A percentile compares a stretch with the other conserved stretches of the same genome.
phyloP scores from a whole-genome alignment of 192 early-diverging fungal species.

The Dissophora ornata region DNA sequence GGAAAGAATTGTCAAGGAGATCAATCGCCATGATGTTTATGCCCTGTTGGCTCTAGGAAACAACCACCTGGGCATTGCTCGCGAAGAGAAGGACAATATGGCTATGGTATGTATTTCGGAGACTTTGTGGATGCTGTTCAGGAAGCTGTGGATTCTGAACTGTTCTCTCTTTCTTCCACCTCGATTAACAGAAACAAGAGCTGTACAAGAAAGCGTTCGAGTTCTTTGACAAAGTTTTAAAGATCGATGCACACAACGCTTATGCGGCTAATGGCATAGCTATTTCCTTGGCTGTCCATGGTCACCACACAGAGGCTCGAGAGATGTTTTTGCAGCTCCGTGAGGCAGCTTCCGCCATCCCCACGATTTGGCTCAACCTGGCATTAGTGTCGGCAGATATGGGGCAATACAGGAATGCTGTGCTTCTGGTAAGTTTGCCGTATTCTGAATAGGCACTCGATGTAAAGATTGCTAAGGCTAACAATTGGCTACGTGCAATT shows the following conservation, averaged over 20 bases:
- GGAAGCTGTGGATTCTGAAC: too few species aligned
- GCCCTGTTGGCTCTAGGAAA: constrained; percentile 86
- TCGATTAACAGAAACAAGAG: constrained; percentile 45
- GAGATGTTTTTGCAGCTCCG: constrained; percentile 59
- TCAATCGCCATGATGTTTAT: constrained; percentile 82
- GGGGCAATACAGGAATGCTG: constrained; percentile 79
- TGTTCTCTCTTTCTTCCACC: background rate
- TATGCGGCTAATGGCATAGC: constrained; percentile 90
- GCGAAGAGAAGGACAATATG: constrained; percentile 60
- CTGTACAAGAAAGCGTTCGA: constrained; percentile 79
- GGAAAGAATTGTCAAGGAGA: constrained; percentile 81
- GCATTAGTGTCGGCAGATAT: constrained; percentile 82
- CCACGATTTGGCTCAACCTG: constrained; percentile 75
- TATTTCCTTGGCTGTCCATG: constrained; percentile 77
- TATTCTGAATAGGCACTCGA: background rate
- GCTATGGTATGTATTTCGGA: constrained; percentile 23
- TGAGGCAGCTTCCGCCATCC: constrained; percentile 55
- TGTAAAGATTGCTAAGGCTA: too few species aligned
- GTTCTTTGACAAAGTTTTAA: constrained; percentile 83
- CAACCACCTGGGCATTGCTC: constrained; percentile 75
- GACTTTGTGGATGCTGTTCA: too few species aligned
- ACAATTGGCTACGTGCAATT: background rate
- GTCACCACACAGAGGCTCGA: constrained; percentile 37
- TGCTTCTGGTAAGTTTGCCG: constrained; percentile 66
- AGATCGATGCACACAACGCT: constrained; percentile 73